phyloP scores from a whole-genome alignment of 176 grass and related monocot species.

The Saccharum spontaneum region DNA sequence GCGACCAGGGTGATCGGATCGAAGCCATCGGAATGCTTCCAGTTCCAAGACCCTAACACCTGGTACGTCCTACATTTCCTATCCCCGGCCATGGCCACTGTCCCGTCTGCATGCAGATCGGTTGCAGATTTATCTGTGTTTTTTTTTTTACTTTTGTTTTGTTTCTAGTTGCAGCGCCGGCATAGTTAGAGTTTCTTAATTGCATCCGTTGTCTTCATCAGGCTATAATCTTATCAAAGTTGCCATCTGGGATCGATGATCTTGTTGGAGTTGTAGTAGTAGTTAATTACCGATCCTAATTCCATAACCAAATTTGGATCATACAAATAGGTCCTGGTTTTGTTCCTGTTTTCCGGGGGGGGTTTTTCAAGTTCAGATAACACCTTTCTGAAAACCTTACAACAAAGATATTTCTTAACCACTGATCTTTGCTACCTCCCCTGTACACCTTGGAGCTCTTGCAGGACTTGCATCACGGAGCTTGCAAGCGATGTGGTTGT shows the following conservation, averaged over 20 bases:
- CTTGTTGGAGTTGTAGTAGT: not conserved
- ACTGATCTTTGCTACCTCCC: not conserved
- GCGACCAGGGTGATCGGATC: constrained; percentile 47
- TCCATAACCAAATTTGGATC: not conserved
- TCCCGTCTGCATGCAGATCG: not conserved
- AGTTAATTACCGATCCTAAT: not conserved
- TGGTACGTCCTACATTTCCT: constrained; percentile 21
- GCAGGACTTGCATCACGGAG: constrained; percentile 69
- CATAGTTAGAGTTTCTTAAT: not conserved
- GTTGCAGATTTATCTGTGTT: not conserved
- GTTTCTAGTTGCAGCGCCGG: not conserved
- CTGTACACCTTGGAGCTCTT: not conserved
- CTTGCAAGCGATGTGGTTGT: constrained; percentile 62
- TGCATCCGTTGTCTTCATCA: not conserved
- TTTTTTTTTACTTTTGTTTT: not conserved
- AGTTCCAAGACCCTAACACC: constrained; percentile 35
- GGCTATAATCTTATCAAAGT: not conserved
- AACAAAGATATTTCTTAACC: not conserved
- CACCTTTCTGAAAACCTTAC: not conserved
- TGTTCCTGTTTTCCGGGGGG: not conserved
- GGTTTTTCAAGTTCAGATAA: not conserved
- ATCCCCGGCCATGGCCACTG: not conserved
- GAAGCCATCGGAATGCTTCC: constrained; percentile 45
- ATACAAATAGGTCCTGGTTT: not conserved
- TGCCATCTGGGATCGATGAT: not conserved